Percentiles rank a stretch among this genome's conserved stretches.
These are phyloP conservation scores for Lactarius sp. DNA, from an alignment of 768 basidiomycete species.

Conservation along the genomic window DNA sequence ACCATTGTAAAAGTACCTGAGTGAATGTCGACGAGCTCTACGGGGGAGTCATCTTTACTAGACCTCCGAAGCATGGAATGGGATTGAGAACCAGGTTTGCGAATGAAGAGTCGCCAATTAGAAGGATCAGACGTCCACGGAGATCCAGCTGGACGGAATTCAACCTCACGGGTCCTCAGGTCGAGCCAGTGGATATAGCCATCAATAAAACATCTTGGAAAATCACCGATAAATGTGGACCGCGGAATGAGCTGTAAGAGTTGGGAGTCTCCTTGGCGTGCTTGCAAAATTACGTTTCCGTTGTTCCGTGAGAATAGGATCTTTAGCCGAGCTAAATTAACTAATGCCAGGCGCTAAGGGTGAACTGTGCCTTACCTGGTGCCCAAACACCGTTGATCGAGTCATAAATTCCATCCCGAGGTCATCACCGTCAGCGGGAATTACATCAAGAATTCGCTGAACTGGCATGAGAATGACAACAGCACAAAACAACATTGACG, in stretches of 20 bases:
- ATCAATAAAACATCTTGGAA: no score
- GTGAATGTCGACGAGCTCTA: constrained; percentile 8
- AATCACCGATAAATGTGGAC: no score
- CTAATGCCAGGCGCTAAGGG: no score
- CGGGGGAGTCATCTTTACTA: neutral
- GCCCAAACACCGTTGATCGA: constrained; percentile 1
- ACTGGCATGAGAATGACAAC: neutral
- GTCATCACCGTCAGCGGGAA: neutral
- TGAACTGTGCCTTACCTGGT: neutral
- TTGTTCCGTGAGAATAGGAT: neutral
- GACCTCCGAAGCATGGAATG: no score
- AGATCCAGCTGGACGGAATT: neutral
- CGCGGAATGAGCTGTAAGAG: no score
- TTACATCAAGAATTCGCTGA: constrained; percentile 13
- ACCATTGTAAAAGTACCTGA: constrained; percentile 1
- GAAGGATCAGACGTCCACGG: constrained; percentile 30
- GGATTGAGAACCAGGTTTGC: neutral
- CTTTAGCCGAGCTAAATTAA: neutral
- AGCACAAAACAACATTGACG: neutral
- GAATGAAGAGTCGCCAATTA: constrained; percentile 30
- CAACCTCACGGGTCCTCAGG: no score
- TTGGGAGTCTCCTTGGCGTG: neutral
- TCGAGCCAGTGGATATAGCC: no score
- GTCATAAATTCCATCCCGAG: neutral
- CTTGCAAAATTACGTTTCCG: neutral